Conservation (phyloP, 169 alveolate genomes). For the Plasmodium gaboni region DNA sequence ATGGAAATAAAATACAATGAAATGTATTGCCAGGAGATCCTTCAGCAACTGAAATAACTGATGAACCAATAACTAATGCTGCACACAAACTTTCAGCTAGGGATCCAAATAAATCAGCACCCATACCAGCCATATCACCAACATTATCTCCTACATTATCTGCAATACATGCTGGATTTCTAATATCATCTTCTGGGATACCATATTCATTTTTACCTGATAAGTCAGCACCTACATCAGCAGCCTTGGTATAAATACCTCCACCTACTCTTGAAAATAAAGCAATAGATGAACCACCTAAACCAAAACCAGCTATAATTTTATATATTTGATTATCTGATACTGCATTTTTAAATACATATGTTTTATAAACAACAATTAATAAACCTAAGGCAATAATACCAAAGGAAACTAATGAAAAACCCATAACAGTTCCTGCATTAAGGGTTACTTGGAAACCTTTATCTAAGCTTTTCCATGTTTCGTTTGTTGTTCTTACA, state of each 20-base stretch:
- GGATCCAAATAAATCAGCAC: conserved; percentile 95
- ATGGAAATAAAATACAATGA: conserved; percentile 86
- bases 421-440: conserved; percentile 93
- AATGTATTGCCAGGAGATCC: conserved; percentile 45
- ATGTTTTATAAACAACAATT: conserved; percentile 78
- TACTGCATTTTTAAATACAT: not conserved
- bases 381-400: conserved; percentile 81
- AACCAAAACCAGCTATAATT: conserved; percentile 91
- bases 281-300: conserved; percentile 94
- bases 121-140: conserved; percentile 96
- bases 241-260: conserved; percentile 95
- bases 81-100: conserved; percentile 95
- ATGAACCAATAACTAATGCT: conserved; percentile 92
- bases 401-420: conserved; percentile 89
- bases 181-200: conserved; percentile 93
- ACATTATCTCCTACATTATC: conserved; percentile 96
- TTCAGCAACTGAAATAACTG: conserved; percentile 73
- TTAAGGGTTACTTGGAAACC: conserved; percentile 89
- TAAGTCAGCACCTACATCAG: conserved; percentile 94
- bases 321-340: conserved; percentile 81
- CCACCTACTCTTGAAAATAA: conserved; percentile 95
- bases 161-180: conserved; percentile 95
- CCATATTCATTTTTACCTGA: conserved; percentile 93
- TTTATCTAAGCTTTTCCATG: conserved; percentile 84
- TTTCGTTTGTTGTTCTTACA: conserved; percentile 89